A percentile compares a stretch with the other conserved stretches of the same genome.
These are phyloP conservation scores for Aspergillus sp. DNA, from an alignment of 2,329 filamentous ascomycete species.

Conservation along the genomic window DNA sequence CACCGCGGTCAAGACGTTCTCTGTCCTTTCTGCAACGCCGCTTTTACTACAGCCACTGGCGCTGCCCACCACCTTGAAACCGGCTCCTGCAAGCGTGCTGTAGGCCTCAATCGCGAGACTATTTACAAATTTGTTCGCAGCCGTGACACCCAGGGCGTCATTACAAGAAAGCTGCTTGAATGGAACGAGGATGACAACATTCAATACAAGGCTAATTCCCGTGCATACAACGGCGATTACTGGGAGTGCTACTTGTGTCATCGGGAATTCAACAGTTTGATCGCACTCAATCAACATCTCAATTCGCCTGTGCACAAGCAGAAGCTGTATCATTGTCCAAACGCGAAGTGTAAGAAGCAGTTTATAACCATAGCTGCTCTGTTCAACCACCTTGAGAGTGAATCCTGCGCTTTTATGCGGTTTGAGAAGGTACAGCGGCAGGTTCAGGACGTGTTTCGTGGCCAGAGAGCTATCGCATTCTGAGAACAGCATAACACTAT, in stretches of 20 bases:
- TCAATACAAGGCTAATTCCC: constrained; percentile 41
- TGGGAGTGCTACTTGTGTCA: constrained; percentile 61
- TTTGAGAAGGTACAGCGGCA: constrained; percentile 45
- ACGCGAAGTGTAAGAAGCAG: constrained; percentile 38
- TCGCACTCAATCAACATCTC: constrained; percentile 55
- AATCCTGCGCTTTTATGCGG: constrained; percentile 43
- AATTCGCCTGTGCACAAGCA: constrained; percentile 56
- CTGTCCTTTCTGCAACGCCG: constrained; percentile 59
- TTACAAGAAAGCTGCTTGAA: constrained; percentile 56
- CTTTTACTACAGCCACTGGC: constrained; percentile 56
- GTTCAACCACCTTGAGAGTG: constrained; percentile 51
- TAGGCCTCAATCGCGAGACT: constrained; percentile 49
- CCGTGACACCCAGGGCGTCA: constrained; percentile 51
- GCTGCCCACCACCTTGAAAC: constrained; percentile 59
- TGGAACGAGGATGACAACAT: constrained; percentile 41
- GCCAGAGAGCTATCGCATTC: constrained; percentile 19
- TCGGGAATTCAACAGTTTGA: constrained; percentile 40
- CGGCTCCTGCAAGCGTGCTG: constrained; percentile 54
- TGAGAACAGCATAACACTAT: background rate
- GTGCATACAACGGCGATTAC: constrained; percentile 48
- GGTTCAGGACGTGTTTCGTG: constrained; percentile 17
- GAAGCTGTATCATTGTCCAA: constrained; percentile 50
- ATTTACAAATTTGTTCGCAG: constrained; percentile 51
- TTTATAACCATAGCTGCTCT: constrained; percentile 45
- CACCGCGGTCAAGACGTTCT: constrained; percentile 50